A percentile compares a stretch with the other conserved stretches of the same genome.
Evolutionary conservation across 1,139 yeast genomes (phyloP).

Genomic region (Kurtzmaniella quercitrusa): DNA sequence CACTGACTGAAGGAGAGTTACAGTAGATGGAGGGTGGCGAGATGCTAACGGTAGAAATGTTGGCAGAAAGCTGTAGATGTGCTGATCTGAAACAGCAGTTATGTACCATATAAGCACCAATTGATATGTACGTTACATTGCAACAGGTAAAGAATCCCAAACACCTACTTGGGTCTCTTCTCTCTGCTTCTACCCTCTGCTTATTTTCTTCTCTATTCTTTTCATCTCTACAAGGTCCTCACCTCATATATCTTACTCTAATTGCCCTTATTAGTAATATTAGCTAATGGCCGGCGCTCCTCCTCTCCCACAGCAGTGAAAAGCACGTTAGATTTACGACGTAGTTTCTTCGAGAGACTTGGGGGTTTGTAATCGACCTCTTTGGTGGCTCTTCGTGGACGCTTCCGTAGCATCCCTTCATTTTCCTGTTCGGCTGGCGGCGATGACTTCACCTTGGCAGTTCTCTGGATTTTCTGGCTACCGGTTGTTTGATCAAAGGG

Average conservation of each 20-base stretch:
- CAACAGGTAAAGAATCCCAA: too few relatives aligned
- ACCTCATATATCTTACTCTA: background rate
- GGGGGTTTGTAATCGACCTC: constrained; percentile 68
- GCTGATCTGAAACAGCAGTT: too few relatives aligned
- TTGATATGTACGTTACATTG: too few relatives aligned
- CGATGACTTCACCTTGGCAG: background rate
- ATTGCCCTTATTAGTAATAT: constrained; percentile 11
- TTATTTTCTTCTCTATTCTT: too few relatives aligned
- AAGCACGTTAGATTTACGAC: constrained; percentile 60
- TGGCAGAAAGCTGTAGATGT: too few relatives aligned
- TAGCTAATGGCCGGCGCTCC: constrained; percentile 15
- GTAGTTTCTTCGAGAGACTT: constrained; percentile 59
- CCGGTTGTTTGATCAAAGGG: constrained; percentile 6
- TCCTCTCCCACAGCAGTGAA: constrained; percentile 49
- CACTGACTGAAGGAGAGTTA: constrained; percentile 6
- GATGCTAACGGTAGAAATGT: too few relatives aligned
- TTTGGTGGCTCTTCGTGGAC: constrained; percentile 39
- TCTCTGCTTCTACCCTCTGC: too few relatives aligned
- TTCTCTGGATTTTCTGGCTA: background rate
- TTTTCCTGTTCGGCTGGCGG: constrained; percentile 6
- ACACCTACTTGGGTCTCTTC: too few relatives aligned
- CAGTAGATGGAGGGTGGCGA: background rate
- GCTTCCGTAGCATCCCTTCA: background rate
- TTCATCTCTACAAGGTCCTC: too few relatives aligned
- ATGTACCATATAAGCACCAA: too few relatives aligned